phyloP scores from a whole-genome alignment of 441 rosid species.

The Aleurites moluccanus region DNA sequence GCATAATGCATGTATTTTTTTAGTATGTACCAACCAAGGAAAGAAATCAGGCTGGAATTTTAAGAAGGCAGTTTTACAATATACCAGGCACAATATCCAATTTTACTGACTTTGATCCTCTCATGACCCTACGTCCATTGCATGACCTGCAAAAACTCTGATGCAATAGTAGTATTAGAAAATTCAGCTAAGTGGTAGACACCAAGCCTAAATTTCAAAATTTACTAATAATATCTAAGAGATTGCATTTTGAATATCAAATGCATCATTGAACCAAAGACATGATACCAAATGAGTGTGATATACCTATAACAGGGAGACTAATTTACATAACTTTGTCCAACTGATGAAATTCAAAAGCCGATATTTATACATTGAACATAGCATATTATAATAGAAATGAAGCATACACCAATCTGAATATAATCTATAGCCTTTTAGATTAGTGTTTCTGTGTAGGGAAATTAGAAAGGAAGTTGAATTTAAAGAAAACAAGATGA shows the following conservation, averaged over 20 bases:
- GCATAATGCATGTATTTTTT: not conserved
- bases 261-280: not conserved
- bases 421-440: not conserved
- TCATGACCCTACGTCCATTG: constrained; percentile 72
- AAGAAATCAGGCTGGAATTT: not conserved
- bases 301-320: not conserved
- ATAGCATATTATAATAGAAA: not conserved
- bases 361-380: not conserved
- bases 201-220: not conserved
- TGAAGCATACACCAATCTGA: not conserved
- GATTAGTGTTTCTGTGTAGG: not conserved
- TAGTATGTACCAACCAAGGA: not conserved
- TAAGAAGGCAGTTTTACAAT: constrained; percentile 1
- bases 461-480: not conserved
- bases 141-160: constrained; percentile 92
- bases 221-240: not conserved
- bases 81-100: constrained; percentile 85
- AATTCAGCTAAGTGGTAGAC: not conserved
- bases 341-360: not conserved
- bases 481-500: not conserved
- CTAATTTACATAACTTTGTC: not conserved
- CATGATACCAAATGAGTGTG: not conserved
- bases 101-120: constrained; percentile 79
- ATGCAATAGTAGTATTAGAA: constrained; percentile 20
- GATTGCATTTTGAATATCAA: not conserved